Evolutionary conservation across 768 basidiomycete species (phyloP), one percentile per base, ranked within the genome.

Genomic region (Suillus alpinus): DNA sequence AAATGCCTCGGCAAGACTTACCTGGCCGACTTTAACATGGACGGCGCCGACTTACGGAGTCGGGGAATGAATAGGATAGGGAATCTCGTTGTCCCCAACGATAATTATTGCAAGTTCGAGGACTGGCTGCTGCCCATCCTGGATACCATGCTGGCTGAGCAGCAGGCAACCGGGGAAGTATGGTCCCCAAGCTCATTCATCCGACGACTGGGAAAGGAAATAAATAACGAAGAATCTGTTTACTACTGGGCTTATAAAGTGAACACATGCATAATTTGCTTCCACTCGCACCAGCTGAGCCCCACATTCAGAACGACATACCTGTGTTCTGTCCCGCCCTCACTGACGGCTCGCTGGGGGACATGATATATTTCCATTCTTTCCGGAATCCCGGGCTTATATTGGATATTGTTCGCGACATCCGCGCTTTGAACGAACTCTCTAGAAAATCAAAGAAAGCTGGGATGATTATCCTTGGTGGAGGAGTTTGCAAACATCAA

Each of bases 231-330:
- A 77, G 91, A 95, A 69, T 96, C 94, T 62, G 93, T 98, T 60
- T 97, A 98, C 71, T 98, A 98, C 72, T 99, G 97, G 97, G 95
- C 95, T 41, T 97, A 94, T 73, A 98, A 97, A 86, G 97, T 96
- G 76, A 82, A 85, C 76, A 68, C 56, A 67, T 63, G 34, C 47
- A 59, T 66, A 67, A 70, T 57, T 60, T 43, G 39, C n/a, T 55
- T 26, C 20, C 23, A 18, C 52, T 37, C n/a, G 41, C 37, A 61
- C 55, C 47, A 49, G 58, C 72, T 76, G 64, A 76, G 72, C 59
- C 37, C 20, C 56, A 56, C 57, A 56, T 66, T 50, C 76, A 99
- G 97, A 98, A 99, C 76, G 81, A 98, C 66, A 98, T 98, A 59
- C 97, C 97, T 8, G 94, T 98, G 51, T 99, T 98, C 77, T 99